Evolutionary conservation across 192 early-diverging fungal genomes (phyloP).

Genomic region (Coemansia sp.): DNA sequence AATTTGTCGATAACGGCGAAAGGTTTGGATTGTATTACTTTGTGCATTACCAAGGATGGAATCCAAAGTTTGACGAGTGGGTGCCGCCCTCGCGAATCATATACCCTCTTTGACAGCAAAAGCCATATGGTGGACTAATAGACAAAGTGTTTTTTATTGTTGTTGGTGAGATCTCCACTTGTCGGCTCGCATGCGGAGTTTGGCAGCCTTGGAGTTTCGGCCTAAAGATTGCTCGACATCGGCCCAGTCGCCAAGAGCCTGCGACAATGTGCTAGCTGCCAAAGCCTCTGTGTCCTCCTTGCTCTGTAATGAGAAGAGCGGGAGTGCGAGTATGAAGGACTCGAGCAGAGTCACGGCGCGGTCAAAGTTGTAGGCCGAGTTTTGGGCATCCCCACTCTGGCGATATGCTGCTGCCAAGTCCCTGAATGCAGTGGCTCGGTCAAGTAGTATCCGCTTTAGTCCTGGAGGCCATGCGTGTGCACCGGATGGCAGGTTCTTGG

Average conservation of each 20-base stretch:
- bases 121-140: neutral
- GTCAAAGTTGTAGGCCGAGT: conserved; percentile 11
- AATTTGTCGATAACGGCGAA: conserved; percentile 16
- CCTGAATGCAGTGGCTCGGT: conserved; percentile 7
- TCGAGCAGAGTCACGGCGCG: conserved; percentile 21
- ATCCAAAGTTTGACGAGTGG: conserved; percentile 43
- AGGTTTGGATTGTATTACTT: conserved; percentile 41
- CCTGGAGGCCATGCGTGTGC: neutral
- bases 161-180: neutral
- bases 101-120: neutral
- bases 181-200: conserved; percentile 11
- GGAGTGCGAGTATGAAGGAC: neutral
- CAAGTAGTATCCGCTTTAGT: conserved; percentile 1
- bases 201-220: conserved; percentile 18
- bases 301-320: neutral
- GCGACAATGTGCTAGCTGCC: neutral
- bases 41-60: conserved; percentile 46
- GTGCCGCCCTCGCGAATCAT: conserved; percentile 44
- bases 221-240: conserved; percentile 27
- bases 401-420: conserved; percentile 16
- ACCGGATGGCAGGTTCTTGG: neutral
- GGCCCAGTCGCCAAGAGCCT: conserved; percentile 20
- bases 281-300: neutral
- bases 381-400: conserved; percentile 15
- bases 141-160: neutral